Base-by-base conservation (phyloP, 2,329 filamentous ascomycete species). In the Trichoderma atrobrunneum region DNA sequence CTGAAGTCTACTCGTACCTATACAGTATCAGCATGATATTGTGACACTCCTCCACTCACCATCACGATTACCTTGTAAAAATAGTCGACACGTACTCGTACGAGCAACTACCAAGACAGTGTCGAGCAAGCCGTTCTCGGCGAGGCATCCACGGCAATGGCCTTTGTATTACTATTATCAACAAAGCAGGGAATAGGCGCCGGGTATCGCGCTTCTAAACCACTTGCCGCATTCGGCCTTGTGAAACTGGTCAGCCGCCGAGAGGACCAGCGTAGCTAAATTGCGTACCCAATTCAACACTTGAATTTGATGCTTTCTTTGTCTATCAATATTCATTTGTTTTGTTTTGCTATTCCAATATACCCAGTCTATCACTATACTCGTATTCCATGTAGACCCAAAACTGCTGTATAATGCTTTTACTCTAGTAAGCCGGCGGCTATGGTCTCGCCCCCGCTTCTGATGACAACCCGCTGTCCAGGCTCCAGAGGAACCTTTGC, bases 401-500 rank as follows among this genome's bases (percentile, higher is more conserved):
- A 36, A 3, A 21, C 24, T n/a, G 12, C 3, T 43, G 7, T n/a
- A n/a, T 43, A 18, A n/a, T 36, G 24, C 28, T 21, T 39, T 73
- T 54, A 73, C 43, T 73, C 70, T 65, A 73, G 57, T 24, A 73
- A 83, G 2, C 96, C 96, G 48, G 95, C 94, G 12, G 94, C 96
- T 72, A 98, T 88, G 2, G 96, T 98, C 76, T 92, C 89, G 1
- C 96, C 96, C 66, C 90, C 90, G 75, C 90, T 90, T 73, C 96
- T 87, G 66, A 99, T 82, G 32, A 98, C 93, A 59, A 99, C 89
- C 75, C 94, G 88, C 75, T 91, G 91, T 0, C 93, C 93, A 18
- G 88, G 87, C 81, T 98, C 96, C 61, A 98, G 81, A 18, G 96
- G 94, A 68, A 96, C 88, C 74, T 90, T 91, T 26, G 86, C 84